Evolutionary conservation across 768 basidiomycete species (phyloP).

Genomic region (Glaciozyma antarctica): DNA sequence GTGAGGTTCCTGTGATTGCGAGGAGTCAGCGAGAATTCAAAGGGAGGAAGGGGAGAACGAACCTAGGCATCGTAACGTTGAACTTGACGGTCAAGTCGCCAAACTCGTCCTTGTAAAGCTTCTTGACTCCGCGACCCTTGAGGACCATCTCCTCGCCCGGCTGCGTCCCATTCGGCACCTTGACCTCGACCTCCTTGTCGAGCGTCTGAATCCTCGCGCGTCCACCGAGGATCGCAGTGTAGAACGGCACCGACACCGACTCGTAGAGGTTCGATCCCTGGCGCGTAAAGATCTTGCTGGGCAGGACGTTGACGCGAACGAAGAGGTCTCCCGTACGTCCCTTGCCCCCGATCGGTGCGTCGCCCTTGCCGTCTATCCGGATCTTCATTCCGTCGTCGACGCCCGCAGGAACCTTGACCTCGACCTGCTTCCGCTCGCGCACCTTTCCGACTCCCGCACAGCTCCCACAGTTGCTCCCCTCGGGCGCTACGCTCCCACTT

Average conservation of each 20-base stretch:
- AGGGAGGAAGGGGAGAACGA: conserved; percentile 1
- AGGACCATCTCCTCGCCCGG: conserved; percentile 95
- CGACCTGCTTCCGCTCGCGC: conserved; percentile 62
- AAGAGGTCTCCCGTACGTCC: conserved; percentile 75
- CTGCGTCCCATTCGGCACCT: conserved; percentile 84
- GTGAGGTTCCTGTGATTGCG: conserved; percentile 59
- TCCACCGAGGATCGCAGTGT: conserved; percentile 86
- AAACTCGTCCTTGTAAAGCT: conserved; percentile 58
- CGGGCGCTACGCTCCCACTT: conserved; percentile 67
- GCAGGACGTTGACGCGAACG: conserved; percentile 70
- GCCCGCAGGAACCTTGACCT: conserved; percentile 77
- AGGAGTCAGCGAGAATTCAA: neutral
- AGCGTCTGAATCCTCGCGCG: conserved; percentile 84
- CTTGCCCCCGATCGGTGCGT: conserved; percentile 68
- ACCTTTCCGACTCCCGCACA: conserved; percentile 86
- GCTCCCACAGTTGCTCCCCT: conserved; percentile 61
- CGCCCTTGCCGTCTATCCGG: conserved; percentile 67
- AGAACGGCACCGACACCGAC: conserved; percentile 77
- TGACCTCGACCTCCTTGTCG: conserved; percentile 90
- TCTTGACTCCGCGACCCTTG: conserved; percentile 72
- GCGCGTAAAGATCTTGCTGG: conserved; percentile 74
- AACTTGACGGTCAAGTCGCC: conserved; percentile 82
- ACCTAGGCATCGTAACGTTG: conserved; percentile 81
- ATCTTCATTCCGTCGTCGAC: conserved; percentile 93
- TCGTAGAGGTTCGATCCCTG: conserved; percentile 89